A percentile compares a stretch with the other conserved stretches of the same genome.
These are phyloP conservation scores for Botrytis deweyae DNA, from an alignment of 2,329 filamentous ascomycete genomes.

Conservation along the genomic window DNA sequence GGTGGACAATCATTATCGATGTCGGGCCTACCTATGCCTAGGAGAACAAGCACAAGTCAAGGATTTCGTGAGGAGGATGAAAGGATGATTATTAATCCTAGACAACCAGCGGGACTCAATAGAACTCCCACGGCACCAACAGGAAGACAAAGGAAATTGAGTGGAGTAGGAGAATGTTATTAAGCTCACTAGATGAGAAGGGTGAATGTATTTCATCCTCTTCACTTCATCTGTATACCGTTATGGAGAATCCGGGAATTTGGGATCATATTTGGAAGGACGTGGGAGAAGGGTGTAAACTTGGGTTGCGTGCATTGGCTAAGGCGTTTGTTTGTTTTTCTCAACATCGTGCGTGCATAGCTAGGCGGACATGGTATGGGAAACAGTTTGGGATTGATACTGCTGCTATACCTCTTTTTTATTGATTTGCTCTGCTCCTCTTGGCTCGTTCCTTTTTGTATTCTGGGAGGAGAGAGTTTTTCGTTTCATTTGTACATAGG, in stretches of 20 bases:
- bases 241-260: conserved; percentile 24
- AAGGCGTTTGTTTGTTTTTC: conserved; percentile 24
- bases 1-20: conserved; percentile 41
- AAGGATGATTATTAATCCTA: conserved; percentile 32
- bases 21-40: conserved; percentile 17
- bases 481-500: conserved; percentile 9
- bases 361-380: conserved; percentile 14
- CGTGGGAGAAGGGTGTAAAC: background rate
- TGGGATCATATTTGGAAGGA: background rate
- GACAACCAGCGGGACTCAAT: conserved; percentile 1
- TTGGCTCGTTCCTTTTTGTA: background rate
- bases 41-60: conserved; percentile 36
- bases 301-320: conserved; percentile 29
- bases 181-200: conserved; percentile 35
- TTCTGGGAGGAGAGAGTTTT: background rate
- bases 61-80: conserved; percentile 31
- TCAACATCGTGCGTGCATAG: conserved; percentile 16
- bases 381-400: conserved; percentile 17
- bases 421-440: conserved; percentile 11
- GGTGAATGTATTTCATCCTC: background rate
- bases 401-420: conserved; percentile 17
- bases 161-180: conserved; percentile 58
- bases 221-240: conserved; percentile 25
- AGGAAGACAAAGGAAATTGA: conserved; percentile 46
- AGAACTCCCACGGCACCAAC: conserved; percentile 18